Evolutionary conservation across 352 stramenopile genomes (phyloP).

Genomic region (Aphanomyces cochlioides): DNA sequence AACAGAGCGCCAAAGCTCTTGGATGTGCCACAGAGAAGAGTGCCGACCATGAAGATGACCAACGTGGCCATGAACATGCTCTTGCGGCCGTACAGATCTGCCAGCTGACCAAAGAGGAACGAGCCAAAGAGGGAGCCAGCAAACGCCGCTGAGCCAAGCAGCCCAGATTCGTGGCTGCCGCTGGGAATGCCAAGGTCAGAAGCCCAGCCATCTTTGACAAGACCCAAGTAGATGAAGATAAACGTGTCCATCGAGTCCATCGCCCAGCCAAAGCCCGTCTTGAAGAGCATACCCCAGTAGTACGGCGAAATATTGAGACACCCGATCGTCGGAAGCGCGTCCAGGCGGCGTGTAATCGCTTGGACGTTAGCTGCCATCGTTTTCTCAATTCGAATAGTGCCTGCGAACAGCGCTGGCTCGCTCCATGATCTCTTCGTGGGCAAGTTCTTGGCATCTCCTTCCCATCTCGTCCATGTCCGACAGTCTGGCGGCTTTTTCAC

Average conservation of each 20-base stretch:
- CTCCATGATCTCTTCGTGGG: no score
- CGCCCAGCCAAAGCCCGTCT: constrained; percentile 48
- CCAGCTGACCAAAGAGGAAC: constrained; percentile 55
- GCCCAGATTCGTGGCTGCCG: constrained; percentile 36
- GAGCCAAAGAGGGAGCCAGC: constrained; percentile 61
- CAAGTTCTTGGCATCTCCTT: no score
- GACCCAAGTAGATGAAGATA: constrained; percentile 54
- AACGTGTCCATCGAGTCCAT: constrained; percentile 53
- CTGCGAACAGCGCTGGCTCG: no score
- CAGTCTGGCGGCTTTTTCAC: no score
- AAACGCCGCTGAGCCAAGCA: constrained; percentile 54
- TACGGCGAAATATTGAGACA: constrained; percentile 44
- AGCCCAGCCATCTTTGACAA: constrained; percentile 11
- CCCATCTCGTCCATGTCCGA: no score
- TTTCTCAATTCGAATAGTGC: no score
- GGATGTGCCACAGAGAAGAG: constrained; percentile 45
- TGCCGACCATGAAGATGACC: constrained; percentile 51
- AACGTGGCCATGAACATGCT: constrained; percentile 69
- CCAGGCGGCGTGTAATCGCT: constrained; percentile 11
- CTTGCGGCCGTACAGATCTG: constrained; percentile 60
- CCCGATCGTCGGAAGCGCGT: constrained; percentile 10
- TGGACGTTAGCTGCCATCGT: constrained; percentile 8
- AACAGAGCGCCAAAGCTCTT: constrained; percentile 55
- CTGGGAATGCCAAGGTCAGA: constrained; percentile 7
- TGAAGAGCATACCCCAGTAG: constrained; percentile 45